Conservation (phyloP, 2,329 filamentous ascomycete species). For the Aquanectria penicillioides region DNA sequence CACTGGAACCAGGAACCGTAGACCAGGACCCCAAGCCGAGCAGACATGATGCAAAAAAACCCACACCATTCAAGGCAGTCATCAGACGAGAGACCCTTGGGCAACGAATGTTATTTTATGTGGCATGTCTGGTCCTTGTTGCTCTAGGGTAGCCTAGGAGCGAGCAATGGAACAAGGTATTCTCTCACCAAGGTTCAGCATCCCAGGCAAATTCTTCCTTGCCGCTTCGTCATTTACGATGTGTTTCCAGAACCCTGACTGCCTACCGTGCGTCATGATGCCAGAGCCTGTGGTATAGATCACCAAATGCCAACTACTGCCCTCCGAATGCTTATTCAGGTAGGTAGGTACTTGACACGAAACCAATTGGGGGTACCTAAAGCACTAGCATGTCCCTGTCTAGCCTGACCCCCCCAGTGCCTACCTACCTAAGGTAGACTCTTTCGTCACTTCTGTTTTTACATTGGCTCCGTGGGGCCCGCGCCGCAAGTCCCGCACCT, state of each 20-base stretch:
- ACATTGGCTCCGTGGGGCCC: constrained; percentile 29
- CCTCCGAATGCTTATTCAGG: no score
- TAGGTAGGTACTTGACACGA: no score
- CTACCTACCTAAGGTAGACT: constrained; percentile 4
- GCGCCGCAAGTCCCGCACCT: constrained; percentile 36
- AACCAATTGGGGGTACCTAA: constrained; percentile 5
- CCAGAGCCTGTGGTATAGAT: no score
- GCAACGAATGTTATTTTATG: constrained; percentile 13
- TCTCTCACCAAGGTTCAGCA: no score
- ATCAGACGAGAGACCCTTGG: constrained; percentile 17
- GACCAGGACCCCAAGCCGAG: neutral
- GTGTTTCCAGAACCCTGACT: no score
- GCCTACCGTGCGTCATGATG: no score
- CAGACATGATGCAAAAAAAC: neutral
- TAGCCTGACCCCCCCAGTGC: neutral
- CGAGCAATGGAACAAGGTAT: neutral
- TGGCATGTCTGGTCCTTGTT: neutral
- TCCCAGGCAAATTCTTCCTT: neutral
- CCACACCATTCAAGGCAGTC: neutral
- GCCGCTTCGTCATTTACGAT: neutral
- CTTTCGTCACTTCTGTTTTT: constrained; percentile 16
- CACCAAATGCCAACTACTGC: no score
- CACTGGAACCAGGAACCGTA: no score
- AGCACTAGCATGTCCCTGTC: constrained; percentile 35
- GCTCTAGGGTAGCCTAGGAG: constrained; percentile 20